Evolutionary conservation across 2,329 filamentous ascomycete species (phyloP), one percentile per base, ranked within the genome.

Genomic region (Pestalotiopsis sp.): DNA sequence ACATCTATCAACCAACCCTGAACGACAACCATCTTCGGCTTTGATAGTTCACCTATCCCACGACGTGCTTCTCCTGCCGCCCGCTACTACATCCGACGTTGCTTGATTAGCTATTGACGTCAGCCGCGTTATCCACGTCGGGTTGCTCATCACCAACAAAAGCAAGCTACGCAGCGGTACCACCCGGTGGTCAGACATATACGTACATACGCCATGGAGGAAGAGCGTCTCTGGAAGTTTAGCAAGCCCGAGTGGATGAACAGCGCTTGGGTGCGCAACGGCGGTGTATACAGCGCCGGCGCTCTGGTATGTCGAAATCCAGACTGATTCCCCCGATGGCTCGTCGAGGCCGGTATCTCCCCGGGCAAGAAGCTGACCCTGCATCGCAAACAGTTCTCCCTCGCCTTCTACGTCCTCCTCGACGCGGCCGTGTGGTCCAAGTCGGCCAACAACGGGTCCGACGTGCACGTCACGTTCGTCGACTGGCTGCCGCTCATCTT

Each of bases 401-500:
- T 91, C 77, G 89, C 89, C 71, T 92, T 92, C 81, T 91, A 91
- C 83, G 83, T 89, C 76, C 86, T 92, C 81, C 87, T 92, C 79
- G 90, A 92, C 79, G 85, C 87, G 4, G 88, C 90, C 71, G 88
- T 91, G 64, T 92, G 89, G 88, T 91, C 89, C 74, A 87, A 90
- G 75, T 89, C 86, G 13, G 67, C 83, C 70, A 82, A 81, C 72
- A 92, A 92, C 82, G 86, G 84, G 69, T 90, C 88, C 67, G 81
- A 85, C 78, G 81, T 88, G 69, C 89, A 92, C 81, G 84, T 92
- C 75, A 89, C 84, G 73, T 92, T 91, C 75, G 84, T 91, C 79
- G 90, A 92, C 85, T 92, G 90, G 90, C 86, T 91, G 72, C 89
- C 90, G 65, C 85, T 92, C 73, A 86, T 91, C 78, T 91, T 91